A percentile compares a stretch with the other conserved stretches of the same genome.
phyloP scores from a whole-genome alignment of 441 rosid species.

The Mallotus repandus region DNA sequence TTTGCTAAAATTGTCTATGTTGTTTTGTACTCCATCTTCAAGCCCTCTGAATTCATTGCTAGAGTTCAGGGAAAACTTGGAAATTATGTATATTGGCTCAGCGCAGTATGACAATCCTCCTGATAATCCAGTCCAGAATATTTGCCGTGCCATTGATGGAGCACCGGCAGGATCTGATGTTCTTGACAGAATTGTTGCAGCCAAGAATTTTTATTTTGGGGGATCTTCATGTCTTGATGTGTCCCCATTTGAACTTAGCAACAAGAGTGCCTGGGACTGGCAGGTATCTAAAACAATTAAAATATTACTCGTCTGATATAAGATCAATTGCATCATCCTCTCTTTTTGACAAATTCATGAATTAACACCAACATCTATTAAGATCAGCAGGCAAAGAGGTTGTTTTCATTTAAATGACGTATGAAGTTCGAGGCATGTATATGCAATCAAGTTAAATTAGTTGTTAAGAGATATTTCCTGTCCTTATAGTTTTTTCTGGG shows the following conservation, averaged over 20 bases:
- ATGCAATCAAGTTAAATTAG: too few species aligned
- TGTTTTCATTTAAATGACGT: too few species aligned
- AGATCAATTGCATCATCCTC: too few species aligned
- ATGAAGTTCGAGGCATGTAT: too few species aligned
- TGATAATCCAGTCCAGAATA: conserved; percentile 1
- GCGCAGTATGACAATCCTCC: conserved; percentile 31
- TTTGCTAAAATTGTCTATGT: too few species aligned
- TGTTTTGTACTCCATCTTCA: not conserved
- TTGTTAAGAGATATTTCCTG: too few species aligned
- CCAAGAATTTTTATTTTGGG: not conserved
- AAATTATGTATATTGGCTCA: not conserved
- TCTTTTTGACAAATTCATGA: too few species aligned
- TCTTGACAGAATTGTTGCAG: conserved; percentile 27
- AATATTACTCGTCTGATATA: too few species aligned
- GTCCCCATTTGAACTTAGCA: not conserved
- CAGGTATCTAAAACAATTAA: conserved; percentile 16
- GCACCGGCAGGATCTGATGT: conserved; percentile 23
- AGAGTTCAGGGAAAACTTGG: conserved; percentile 21
- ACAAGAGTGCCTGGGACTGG: conserved; percentile 26
- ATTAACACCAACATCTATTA: too few species aligned
- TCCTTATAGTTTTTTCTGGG: too few species aligned
- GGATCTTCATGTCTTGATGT: not conserved
- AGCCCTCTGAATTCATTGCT: conserved; percentile 15
- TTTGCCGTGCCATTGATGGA: conserved; percentile 27
- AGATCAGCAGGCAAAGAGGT: too few species aligned